Evolutionary conservation across 495 filamentous ascomycete species (phyloP), one percentile per base, ranked within the genome.

Genomic region (Hyphodiscus hymeniophilus): DNA sequence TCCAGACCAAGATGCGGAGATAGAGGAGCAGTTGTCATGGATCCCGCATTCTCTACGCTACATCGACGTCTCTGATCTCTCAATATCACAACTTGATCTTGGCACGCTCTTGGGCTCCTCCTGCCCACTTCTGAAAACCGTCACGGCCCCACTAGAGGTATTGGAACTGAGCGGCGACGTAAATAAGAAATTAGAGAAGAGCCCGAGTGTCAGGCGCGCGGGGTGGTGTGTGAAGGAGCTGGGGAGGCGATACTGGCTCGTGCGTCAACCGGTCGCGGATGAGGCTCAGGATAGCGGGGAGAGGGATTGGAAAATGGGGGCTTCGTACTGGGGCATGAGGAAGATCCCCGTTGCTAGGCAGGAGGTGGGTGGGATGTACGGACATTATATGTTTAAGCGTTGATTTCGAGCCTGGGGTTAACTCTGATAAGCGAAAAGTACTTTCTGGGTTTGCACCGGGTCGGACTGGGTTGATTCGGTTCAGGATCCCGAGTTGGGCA

Each of bases 331-430:
- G 87, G 88, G 88, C 13, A 89, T 87, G 79, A 75, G 84, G 35
- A 94, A 94, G 72, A 73, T 89, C 23, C 87, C 87, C 10, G 81
- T 92, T 43, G 85, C 84, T 11, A 64, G 72, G 31, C 80, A 81
- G 6, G 85, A 90, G 55, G 85, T 92, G 2, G 85, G 84, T 11
- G 88, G 88, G 18, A 80, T 94, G 66, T 94, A 94, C 62, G 87
- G 86, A 36, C 81, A 80, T 51, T 92, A 86, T 63, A 90, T 89
- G 80, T 94, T 90, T 60, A 80, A 80, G 59, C 72, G 73, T 57
- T 80, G 63, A 80, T n/a, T 32, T 13, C 13, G 30, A 32, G 13
- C 30, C 7, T 32, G 7, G 30, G 30, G 30, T 32, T n/a, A n/a
- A n/a, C n/a, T n/a, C n/a, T n/a, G n/a, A n/a, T n/a, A n/a, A n/a